Evolutionary conservation across 2,329 filamentous ascomycete genomes (phyloP), one percentile per base, ranked within the genome.

Genomic region (Pestalotiopsis sp.): DNA sequence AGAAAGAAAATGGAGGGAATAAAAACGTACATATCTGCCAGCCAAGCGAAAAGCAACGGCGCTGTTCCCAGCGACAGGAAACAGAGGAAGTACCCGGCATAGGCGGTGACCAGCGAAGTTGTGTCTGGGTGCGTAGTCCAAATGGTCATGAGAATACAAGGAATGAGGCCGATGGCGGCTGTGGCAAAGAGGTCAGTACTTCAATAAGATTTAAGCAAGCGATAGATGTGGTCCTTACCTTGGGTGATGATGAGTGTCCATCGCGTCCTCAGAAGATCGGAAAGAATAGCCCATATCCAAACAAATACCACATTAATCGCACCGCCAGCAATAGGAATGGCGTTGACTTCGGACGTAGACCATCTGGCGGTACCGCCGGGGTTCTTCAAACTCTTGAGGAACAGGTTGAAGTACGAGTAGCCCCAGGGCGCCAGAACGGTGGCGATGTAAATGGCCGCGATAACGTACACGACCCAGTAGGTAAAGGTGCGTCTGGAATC

Each of bases 11-110:
- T 31, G 27, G 27, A 31, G 27, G 27, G 27, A 1, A 36, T 36
- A 45, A 57, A 25, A 27, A 73, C 78, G 64, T 61, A 77, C 72
- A 85, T 75, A 72, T 87, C 85, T 0, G 84, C 83, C 2, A 87
- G 75, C 85, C 85, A 87, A 0, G 84, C 81, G 70, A 86, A 82
- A 57, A 87, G 85, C 39, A 87, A 72, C 0, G 85, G 85, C 2
- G 85, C 85, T 0, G 85, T 87, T 1, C 85, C 85, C 3, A 86
- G 76, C 17, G 78, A 79, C 11, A 84, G 76, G 71, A 82, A 85
- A 0, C 82, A 81, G 72, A 87, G 84, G 71, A 87, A 86, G 70
- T 86, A 87, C 64, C 82, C 82, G 2, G 84, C 83, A 70, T 87
- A 88, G 0, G 84, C 85, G 2, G 82, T 81, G 0, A 81, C 80